Percentiles rank a stretch among this genome's conserved stretches.
Conservation (phyloP, 2,329 filamentous ascomycete species). For the Xylariales sp. region DNA sequence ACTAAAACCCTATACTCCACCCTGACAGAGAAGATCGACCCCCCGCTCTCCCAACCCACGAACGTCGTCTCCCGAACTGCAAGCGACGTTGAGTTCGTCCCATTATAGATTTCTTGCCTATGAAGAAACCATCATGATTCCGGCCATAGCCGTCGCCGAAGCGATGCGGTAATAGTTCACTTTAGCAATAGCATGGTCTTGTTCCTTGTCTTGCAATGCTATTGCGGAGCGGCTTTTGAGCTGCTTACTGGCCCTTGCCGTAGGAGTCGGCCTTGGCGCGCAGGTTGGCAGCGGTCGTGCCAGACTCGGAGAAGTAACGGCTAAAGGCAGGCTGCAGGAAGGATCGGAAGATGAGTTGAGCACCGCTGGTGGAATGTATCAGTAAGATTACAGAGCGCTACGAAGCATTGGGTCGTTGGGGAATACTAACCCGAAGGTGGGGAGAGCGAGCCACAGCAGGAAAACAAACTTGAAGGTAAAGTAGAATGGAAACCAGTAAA, state of each 20-base stretch:
- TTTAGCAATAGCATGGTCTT: too few species aligned
- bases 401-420: conserved; percentile 11
- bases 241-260: conserved; percentile 60
- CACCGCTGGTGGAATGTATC: conserved; percentile 58
- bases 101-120: neutral
- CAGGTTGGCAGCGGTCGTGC: conserved; percentile 79
- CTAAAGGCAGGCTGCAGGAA: conserved; percentile 88
- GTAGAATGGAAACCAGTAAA: conserved; percentile 98
- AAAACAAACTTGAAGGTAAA: conserved; percentile 99
- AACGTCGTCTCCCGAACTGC: neutral
- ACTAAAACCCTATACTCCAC: neutral
- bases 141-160: too few species aligned
- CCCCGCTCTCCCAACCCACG: neutral
- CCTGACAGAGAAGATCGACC: neutral
- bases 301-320: conserved; percentile 74
- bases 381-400: neutral
- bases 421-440: conserved; percentile 75
- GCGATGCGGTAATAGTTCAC: too few species aligned
- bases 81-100: neutral
- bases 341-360: conserved; percentile 94
- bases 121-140: too few species aligned
- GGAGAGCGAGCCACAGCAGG: conserved; percentile 95
- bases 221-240: neutral
- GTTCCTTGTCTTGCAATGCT: conserved; percentile 4
- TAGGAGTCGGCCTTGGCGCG: conserved; percentile 77